Evolutionary conservation across 2,329 filamentous ascomycete species (phyloP).

Genomic region (Colletotrichum liriopes): DNA sequence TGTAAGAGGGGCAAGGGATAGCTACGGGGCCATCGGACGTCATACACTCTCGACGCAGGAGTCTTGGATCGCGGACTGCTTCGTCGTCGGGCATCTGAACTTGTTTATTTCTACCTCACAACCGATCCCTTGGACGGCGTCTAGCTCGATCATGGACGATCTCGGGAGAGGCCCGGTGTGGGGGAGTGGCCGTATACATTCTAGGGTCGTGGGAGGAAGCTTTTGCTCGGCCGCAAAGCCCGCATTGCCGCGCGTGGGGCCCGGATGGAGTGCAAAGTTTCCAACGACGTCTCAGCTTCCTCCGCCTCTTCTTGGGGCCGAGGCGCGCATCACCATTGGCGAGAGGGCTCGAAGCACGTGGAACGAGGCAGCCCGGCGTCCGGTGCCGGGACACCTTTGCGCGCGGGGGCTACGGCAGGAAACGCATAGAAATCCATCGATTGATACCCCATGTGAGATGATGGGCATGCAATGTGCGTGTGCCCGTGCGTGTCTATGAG

Average conservation of each 20-base stretch:
- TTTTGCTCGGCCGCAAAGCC: background rate
- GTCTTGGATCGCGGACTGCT: background rate
- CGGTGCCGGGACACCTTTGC: background rate
- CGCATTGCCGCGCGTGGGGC: constrained; percentile 18
- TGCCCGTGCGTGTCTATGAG: background rate
- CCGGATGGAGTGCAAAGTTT: constrained; percentile 20
- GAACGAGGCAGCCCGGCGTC: background rate
- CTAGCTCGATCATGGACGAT: background rate
- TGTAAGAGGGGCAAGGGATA: background rate
- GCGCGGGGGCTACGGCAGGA: background rate
- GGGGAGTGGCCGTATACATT: background rate
- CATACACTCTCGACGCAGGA: too few species aligned
- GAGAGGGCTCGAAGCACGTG: constrained; percentile 14
- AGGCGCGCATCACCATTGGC: constrained; percentile 18
- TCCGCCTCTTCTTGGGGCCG: constrained; percentile 19
- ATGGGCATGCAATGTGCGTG: constrained; percentile 9
- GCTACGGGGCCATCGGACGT: background rate
- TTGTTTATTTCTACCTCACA: background rate
- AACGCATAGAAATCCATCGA: background rate
- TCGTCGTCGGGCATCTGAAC: too few species aligned
- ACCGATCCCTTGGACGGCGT: background rate
- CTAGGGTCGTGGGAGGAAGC: background rate
- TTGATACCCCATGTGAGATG: constrained; percentile 7
- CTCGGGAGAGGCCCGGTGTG: background rate
- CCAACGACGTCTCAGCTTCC: constrained; percentile 25